Conservation (phyloP, 306 rosid genomes). For the Acacia confusa region DNA sequence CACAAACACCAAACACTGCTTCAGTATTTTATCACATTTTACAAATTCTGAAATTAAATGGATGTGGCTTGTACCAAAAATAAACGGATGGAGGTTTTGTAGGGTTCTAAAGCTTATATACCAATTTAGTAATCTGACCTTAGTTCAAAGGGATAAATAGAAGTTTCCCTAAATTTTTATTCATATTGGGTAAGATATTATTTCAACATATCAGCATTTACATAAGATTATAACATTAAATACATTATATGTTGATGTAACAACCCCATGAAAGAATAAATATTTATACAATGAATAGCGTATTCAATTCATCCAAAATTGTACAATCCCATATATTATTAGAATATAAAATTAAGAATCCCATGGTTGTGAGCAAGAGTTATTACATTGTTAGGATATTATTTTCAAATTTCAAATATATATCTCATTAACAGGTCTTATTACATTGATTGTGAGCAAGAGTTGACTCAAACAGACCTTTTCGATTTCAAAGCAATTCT, state of each 20-base stretch:
- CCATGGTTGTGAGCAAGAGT: no score
- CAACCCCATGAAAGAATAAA: background rate
- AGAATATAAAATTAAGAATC: no score
- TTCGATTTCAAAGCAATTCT: no score
- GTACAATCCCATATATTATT: no score
- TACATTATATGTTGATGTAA: background rate
- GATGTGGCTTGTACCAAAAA: background rate
- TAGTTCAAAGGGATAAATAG: background rate
- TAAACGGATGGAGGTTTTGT: background rate
- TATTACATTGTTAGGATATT: no score
- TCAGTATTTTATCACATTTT: background rate
- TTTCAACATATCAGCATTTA: background rate
- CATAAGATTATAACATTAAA: background rate
- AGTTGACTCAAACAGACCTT: no score
- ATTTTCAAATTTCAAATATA: no score
- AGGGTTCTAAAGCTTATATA: background rate
- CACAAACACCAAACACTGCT: background rate
- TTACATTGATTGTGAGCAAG: no score
- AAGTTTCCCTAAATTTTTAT: background rate
- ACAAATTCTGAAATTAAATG: background rate
- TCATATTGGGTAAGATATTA: background rate
- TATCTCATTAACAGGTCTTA: no score
- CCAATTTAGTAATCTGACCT: background rate
- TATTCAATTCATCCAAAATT: background rate
- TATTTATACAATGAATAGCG: background rate